A percentile compares a stretch with the other conserved stretches of the same genome.
Conservation (phyloP, 2,329 filamentous ascomycete species). For the Eutypa lata region DNA sequence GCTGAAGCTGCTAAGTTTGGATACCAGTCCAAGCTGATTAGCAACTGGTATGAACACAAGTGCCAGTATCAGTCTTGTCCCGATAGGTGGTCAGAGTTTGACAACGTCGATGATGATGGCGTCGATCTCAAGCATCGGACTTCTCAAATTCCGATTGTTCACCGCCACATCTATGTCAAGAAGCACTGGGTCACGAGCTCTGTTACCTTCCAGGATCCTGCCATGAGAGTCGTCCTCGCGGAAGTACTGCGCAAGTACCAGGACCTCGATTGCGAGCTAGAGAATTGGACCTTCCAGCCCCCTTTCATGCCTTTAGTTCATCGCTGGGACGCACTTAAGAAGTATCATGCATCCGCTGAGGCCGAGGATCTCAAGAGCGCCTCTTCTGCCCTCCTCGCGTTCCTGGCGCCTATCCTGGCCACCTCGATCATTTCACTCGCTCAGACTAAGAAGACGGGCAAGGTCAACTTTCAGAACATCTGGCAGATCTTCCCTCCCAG, state of each 20-base stretch:
- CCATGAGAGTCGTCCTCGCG: conserved; percentile 27
- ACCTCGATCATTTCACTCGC: conserved; percentile 21
- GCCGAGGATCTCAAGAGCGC: conserved; percentile 8
- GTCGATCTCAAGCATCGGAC: conserved; percentile 19
- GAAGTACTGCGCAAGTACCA: conserved; percentile 30
- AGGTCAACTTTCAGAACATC: conserved; percentile 26
- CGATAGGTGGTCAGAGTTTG: conserved; percentile 26
- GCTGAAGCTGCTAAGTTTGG: conserved; percentile 6
- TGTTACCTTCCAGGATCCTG: conserved; percentile 29
- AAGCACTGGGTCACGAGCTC: conserved; percentile 29
- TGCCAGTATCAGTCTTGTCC: conserved; percentile 23
- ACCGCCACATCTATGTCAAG: conserved; percentile 23
- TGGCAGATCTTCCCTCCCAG: conserved; percentile 35
- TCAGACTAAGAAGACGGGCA: conserved; percentile 26
- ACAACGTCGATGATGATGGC: conserved; percentile 25
- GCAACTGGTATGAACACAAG: conserved; percentile 17
- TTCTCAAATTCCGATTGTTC: conserved; percentile 27
- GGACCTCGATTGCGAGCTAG: conserved; percentile 29
- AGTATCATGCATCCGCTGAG: conserved; percentile 4
- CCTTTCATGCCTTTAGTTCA: conserved; percentile 34
- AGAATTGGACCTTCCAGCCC: conserved; percentile 30
- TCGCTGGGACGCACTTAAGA: conserved; percentile 28
- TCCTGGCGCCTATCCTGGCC: conserved; percentile 29
- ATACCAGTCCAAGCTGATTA: conserved; percentile 13
- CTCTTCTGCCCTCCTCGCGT: conserved; percentile 20